Percentiles rank a stretch among this genome's conserved stretches.
Conservation (phyloP, 179 eudicot genomes). For the Beta macrorhiza region DNA sequence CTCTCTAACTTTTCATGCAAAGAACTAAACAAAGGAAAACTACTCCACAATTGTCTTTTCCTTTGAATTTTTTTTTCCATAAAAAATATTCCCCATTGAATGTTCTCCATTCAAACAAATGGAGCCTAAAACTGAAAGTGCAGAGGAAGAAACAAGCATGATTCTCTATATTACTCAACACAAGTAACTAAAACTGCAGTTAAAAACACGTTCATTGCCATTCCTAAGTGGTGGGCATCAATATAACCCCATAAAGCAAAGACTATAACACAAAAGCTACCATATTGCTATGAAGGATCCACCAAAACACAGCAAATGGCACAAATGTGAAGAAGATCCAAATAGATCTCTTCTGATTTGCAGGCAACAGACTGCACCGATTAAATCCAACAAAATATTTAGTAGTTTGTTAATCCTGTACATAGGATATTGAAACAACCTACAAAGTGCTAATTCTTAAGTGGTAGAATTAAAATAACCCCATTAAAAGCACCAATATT, state of each 20-base stretch:
- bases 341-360: not conserved
- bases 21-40: no score
- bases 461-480: not conserved
- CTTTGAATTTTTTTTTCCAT: no score
- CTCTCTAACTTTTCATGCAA: no score
- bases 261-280: not conserved
- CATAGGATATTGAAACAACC: not conserved
- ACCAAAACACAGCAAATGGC: not conserved
- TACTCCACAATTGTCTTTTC: no score
- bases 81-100: no score
- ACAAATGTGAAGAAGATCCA: not conserved
- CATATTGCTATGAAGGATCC: not conserved
- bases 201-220: not conserved
- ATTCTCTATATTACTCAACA: not conserved
- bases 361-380: not conserved
- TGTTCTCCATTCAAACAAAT: no score
- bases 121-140: not conserved
- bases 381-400: not conserved
- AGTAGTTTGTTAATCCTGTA: not conserved
- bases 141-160: not conserved
- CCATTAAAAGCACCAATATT: not conserved
- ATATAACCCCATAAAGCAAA: not conserved
- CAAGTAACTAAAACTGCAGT: not conserved
- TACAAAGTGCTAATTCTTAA: not conserved
- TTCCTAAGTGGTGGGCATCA: not conserved